Base-by-base conservation (phyloP, 495 filamentous ascomycete species). In the Chaetomium fimeti region DNA sequence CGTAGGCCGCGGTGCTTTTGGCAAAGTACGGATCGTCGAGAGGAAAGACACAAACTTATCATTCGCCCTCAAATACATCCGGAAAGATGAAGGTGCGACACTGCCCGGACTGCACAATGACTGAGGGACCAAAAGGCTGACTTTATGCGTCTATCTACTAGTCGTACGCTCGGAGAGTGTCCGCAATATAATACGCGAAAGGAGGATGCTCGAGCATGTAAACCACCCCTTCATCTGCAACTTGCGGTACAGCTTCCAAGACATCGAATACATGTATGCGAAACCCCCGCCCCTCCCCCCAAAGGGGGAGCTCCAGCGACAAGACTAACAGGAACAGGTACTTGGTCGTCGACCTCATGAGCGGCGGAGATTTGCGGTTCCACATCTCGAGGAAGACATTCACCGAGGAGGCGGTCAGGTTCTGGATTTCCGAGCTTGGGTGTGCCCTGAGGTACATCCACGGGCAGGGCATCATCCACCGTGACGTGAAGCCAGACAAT, bases 201-300 rank as follows among this genome's bases (percentile, higher is more conserved):
- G 94, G 63, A 84, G 92, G 71, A 98, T 98, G 94, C 87, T 98
- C 72, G 92, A 98, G 76, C 92, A 97, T 75, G 83, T 98, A 70
- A 97, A 96, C 73, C 94, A 98, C 73, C 90, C 93, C 36, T 98
- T 98, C 78, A 88, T 98, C 63, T 98, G 94, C 82, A 98, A 98
- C 75, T 83, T 98, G 80, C 89, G 94, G 59, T 98, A 98, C 78
- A 97, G 92, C 81, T 98, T 98, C 74, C 94, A 98, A 78, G 94
- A 98, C 76, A 91, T 97, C 69, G 94, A 98, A 74, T 98, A 98
- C 78, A 88, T 98, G 94, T 98, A 83, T 68, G 91, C 78, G 42
- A 55, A 58, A 27, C 42, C 48, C 28, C 51, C 24, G n/a, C 32
- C 32, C 9, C 1, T 11, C 3, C 15, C 18, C 22, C 3, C 2